Evolutionary conservation across 2,329 filamentous ascomycete genomes (phyloP).

Genomic region (Monilinia laxa): DNA sequence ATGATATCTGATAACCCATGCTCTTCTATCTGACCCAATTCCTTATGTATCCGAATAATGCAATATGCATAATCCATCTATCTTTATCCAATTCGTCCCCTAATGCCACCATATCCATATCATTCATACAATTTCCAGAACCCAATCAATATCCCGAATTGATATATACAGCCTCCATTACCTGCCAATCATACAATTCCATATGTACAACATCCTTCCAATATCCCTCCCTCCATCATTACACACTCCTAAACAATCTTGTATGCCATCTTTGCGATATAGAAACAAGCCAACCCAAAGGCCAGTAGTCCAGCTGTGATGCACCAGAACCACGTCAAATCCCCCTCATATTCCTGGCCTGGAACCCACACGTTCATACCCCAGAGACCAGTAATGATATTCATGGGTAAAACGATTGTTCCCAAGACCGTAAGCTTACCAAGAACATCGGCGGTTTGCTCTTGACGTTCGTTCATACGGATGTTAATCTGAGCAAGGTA

Average conservation of each 20-base stretch:
- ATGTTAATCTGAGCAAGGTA: slow-evolving; percentile 99
- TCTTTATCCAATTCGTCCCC: not conserved
- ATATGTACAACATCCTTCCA: not conserved
- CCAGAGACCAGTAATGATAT: slow-evolving; percentile 97
- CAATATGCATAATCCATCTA: not conserved
- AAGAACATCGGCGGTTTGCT: slow-evolving; percentile 91
- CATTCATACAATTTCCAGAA: not conserved
- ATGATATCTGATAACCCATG: not conserved
- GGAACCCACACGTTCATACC: slow-evolving; percentile 98
- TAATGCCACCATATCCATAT: not conserved
- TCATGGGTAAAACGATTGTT: slow-evolving; percentile 97
- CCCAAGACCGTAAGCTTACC: slow-evolving; percentile 93
- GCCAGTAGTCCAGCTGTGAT: slow-evolving; percentile 72
- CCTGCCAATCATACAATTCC: not conserved
- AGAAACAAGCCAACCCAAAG: slow-evolving; percentile 76
- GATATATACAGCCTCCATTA: not conserved
- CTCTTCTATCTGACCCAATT: not conserved
- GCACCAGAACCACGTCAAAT: slow-evolving; percentile 72
- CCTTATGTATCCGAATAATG: not conserved
- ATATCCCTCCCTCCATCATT: not conserved
- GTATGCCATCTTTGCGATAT: slow-evolving; percentile 40
- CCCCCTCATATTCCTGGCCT: slow-evolving; percentile 77
- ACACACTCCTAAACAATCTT: slow-evolving; percentile 35
- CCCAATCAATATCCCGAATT: not conserved
- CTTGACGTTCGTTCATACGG: slow-evolving; percentile 95